Evolutionary conservation across 106 monocot species (phyloP).

Genomic region (Allium fistulosum): DNA sequence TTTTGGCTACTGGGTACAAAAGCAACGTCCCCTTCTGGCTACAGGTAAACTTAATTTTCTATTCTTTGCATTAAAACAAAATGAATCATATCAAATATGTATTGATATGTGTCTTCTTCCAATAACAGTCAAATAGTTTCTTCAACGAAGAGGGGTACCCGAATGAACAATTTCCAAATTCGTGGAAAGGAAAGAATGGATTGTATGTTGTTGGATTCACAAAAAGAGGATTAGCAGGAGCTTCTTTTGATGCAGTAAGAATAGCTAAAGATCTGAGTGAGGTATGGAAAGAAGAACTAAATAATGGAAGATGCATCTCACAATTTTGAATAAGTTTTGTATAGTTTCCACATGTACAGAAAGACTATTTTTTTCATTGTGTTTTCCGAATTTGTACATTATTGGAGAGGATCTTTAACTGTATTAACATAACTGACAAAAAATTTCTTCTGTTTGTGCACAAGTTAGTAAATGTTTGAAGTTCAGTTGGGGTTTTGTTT

Average conservation of each 20-base stretch:
- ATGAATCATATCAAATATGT: not conserved
- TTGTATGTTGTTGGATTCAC: constrained; percentile 67
- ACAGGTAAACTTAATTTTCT: constrained; percentile 10
- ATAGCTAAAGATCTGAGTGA: constrained; percentile 45
- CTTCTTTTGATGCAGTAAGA: constrained; percentile 39
- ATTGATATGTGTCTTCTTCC: not conserved
- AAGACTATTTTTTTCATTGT: not conserved
- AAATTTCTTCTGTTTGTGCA: no score
- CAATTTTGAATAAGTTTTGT: not conserved
- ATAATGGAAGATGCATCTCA: constrained; percentile 34
- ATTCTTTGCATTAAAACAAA: not conserved
- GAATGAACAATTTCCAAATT: constrained; percentile 32
- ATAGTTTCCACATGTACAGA: not conserved
- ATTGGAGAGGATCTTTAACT: constrained; percentile 3
- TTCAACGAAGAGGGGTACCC: constrained; percentile 48
- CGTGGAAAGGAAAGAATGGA: constrained; percentile 52
- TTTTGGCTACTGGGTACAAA: constrained; percentile 23
- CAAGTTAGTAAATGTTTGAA: no score
- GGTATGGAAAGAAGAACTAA: constrained; percentile 51
- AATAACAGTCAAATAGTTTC: constrained; percentile 40
- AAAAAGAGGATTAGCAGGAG: constrained; percentile 47
- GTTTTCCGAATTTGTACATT: constrained; percentile 1
- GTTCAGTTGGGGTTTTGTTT: not conserved
- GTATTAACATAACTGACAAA: not conserved
- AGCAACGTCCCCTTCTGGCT: constrained; percentile 27